Evolutionary conservation across 805 yeast genomes (phyloP), one percentile per base, ranked within the genome.

Genomic region (Pichia pseudocactophila): DNA sequence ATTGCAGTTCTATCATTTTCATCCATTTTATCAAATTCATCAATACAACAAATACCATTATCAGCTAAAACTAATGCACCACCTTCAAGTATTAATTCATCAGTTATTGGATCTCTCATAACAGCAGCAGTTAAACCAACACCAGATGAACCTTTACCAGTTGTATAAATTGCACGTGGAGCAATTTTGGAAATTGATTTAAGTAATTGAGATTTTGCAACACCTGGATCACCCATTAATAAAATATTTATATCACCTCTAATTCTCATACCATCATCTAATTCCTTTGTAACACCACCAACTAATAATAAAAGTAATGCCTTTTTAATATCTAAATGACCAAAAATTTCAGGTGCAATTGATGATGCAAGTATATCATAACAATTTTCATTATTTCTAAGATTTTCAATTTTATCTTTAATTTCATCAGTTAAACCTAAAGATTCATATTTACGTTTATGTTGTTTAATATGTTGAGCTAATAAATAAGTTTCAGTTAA

Each of bases 201-300:
- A 50, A 92, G 70, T 57, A 92, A 69, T 71, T 92, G 98, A 3
- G 97, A 92, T 65, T 92, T 92, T 57, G 98, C 98, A 42, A 92
- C 98, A 71, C 98, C 98, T 34, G 98, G 98, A 59, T 92, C 98
- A 54, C 98, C 98, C 97, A 92, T 90, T 40, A 92, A 71, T 66
- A 97, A 82, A 42, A 92, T 76, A 58, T 92, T 92, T 53, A 92
- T 85, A 61, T 92, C 98, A 56, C 98, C 98, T 69, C 99, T 80
- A 56, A 92, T 92, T 57, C 82, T 79, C 86, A 92, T 79, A 51
- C 99, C 99, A 65, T 92, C 98, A 36, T 95, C 95, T 53, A 90
- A 78, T 56, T 80, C 85, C 61, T 92, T 92, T 38, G 95, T 84
- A 35, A 89, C 97, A 56, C 98, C 98, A 40, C 98, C 96, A 50